phyloP scores from a whole-genome alignment of 2,329 filamentous ascomycete species.

The Nemania serpens region DNA sequence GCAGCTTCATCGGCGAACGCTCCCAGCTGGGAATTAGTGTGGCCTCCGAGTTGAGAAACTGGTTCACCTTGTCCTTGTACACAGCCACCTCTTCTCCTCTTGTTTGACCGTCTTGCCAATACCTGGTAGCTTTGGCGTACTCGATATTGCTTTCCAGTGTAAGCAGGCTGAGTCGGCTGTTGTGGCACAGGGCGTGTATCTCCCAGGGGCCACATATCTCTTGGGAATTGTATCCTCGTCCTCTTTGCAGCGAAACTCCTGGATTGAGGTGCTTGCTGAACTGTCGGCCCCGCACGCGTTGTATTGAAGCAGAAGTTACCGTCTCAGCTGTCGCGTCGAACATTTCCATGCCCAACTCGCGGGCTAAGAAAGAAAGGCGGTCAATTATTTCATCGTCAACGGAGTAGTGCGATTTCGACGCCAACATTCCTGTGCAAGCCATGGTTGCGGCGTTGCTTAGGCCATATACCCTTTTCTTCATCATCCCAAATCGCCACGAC shows the following conservation, averaged over 20 bases:
- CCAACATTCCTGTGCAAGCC: slow-evolving; percentile 5
- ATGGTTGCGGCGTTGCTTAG: slow-evolving; percentile 1
- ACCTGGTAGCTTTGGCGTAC: slow-evolving; percentile 1
- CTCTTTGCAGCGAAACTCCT: not conserved
- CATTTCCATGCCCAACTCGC: slow-evolving; percentile 12
- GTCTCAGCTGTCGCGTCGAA: slow-evolving; percentile 6
- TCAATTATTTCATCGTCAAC: slow-evolving; percentile 25
- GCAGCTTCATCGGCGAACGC: slow-evolving; percentile 16
- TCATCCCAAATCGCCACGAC: slow-evolving; percentile 7
- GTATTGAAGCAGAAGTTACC: slow-evolving; percentile 9
- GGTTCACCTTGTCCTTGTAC: slow-evolving; percentile 12
- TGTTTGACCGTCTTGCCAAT: slow-evolving; percentile 6
- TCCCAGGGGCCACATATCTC: slow-evolving; percentile 22
- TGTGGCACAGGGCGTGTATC: slow-evolving; percentile 22
- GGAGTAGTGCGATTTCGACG: slow-evolving; percentile 9
- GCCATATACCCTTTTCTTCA: slow-evolving; percentile 3
- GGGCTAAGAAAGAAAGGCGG: slow-evolving; percentile 21
- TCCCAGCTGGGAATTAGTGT: slow-evolving; percentile 25
- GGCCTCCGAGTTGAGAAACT: slow-evolving; percentile 23
- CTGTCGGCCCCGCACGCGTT: slow-evolving; percentile 15
- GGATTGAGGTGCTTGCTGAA: slow-evolving; percentile 15
- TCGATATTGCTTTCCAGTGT: slow-evolving; percentile 12
- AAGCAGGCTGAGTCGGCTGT: slow-evolving; percentile 16
- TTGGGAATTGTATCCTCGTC: not conserved
- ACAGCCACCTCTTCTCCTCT: slow-evolving; percentile 12